Conservation (phyloP, 73 alveolate genomes). For the Stentor coeruleus region DNA sequence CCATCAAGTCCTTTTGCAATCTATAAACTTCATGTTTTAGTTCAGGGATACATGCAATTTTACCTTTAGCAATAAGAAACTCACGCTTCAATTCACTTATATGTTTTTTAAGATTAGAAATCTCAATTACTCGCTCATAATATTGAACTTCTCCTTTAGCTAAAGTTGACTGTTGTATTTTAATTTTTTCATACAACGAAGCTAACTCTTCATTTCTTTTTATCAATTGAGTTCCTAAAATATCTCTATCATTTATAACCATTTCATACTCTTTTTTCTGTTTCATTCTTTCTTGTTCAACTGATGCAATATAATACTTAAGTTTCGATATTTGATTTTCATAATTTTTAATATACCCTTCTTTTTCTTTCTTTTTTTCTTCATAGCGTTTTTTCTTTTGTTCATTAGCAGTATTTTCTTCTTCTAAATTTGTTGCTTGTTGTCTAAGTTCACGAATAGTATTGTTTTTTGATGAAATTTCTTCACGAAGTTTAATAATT, state of each 20-base stretch:
- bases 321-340: slow-evolving; percentile 94
- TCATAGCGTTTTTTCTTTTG: slow-evolving; percentile 80
- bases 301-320: slow-evolving; percentile 91
- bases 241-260: slow-evolving; percentile 98
- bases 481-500: slow-evolving; percentile 88
- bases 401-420: slow-evolving; percentile 78
- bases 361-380: slow-evolving; percentile 82
- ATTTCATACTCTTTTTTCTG: slow-evolving; percentile 96
- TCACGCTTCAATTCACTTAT: slow-evolving; percentile 66
- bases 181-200: slow-evolving; percentile 93
- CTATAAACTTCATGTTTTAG: slow-evolving; percentile 72
- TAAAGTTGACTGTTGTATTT: slow-evolving; percentile 84
- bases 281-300: slow-evolving; percentile 93
- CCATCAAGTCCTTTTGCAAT: slow-evolving; percentile 87
- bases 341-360: slow-evolving; percentile 90
- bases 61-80: slow-evolving; percentile 48
- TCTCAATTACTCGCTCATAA: slow-evolving; percentile 68
- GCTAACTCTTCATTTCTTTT: slow-evolving; percentile 94
- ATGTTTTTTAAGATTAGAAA: slow-evolving; percentile 53
- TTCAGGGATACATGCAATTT: slow-evolving; percentile 83
- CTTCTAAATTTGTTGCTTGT: slow-evolving; percentile 66
- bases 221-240: slow-evolving; percentile 92
- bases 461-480: slow-evolving; percentile 82
- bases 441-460: slow-evolving; percentile 75
- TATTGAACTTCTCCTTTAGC: slow-evolving; percentile 90